phyloP scores from a whole-genome alignment of 2,329 filamentous ascomycete genomes.

The Aspergillus fructus region DNA sequence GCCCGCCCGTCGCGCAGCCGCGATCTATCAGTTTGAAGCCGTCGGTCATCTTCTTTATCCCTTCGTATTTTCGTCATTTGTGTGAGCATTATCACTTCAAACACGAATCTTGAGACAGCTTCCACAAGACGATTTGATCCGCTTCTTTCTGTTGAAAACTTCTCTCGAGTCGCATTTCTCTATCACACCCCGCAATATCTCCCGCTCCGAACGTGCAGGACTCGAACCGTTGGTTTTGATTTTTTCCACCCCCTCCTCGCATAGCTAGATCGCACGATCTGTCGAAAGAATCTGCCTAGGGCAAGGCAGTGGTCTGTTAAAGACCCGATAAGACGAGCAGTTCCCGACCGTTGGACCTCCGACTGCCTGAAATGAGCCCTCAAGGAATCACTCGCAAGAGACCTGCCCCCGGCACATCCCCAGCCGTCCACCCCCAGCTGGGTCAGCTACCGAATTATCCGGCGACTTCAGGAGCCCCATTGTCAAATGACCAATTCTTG shows the following conservation, averaged over 20 bases:
- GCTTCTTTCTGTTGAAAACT: constrained; percentile 1
- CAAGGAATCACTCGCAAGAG: constrained; percentile 63
- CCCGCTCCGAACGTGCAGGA: background rate
- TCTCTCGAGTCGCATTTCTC: constrained; percentile 10
- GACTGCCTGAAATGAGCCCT: constrained; percentile 35
- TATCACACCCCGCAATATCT: constrained; percentile 11
- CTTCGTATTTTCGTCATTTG: constrained; percentile 1
- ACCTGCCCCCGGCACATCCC: constrained; percentile 68
- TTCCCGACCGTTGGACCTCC: constrained; percentile 12
- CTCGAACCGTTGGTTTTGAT: background rate
- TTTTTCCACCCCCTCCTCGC: background rate
- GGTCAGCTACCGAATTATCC: constrained; percentile 52
- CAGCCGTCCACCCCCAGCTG: constrained; percentile 58
- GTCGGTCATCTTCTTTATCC: constrained; percentile 3
- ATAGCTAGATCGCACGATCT: background rate
- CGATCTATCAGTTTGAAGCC: constrained; percentile 10
- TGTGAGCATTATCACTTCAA: constrained; percentile 8
- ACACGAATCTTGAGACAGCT: constrained; percentile 6
- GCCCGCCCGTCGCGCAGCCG: constrained; percentile 16
- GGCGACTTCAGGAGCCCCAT: constrained; percentile 41
- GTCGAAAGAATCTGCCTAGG: background rate
- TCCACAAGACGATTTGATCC: constrained; percentile 16
- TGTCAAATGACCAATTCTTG: constrained; percentile 54
- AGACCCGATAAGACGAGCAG: background rate
- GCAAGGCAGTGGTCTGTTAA: background rate